A percentile compares a stretch with the other conserved stretches of the same genome.
phyloP scores from a whole-genome alignment of 257 asterid genomes.

The Sherardia arvensis region DNA sequence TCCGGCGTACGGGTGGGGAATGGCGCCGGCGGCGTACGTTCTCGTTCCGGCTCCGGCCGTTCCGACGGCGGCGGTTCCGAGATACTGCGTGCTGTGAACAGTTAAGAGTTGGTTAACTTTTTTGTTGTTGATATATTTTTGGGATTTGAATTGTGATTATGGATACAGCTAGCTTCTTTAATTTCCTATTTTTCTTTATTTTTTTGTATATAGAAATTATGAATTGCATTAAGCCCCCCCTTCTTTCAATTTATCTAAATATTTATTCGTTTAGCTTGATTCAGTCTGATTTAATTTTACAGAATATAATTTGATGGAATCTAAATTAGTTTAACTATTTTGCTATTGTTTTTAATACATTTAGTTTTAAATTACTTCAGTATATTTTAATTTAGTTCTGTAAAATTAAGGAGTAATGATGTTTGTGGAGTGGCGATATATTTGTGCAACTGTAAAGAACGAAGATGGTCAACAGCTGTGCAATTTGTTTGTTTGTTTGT shows the following conservation, averaged over 20 bases:
- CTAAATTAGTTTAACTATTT: no score
- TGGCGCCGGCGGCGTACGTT: conserved; percentile 9
- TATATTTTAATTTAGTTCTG: no score
- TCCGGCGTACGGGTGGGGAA: conserved; percentile 20
- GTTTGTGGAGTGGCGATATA: not conserved
- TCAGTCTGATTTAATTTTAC: no score
- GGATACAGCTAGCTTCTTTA: not conserved
- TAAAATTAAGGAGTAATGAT: no score
- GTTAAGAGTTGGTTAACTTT: not conserved
- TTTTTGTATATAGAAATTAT: not conserved
- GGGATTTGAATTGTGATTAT: not conserved
- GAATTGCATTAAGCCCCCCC: not conserved
- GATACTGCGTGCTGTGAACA: not conserved
- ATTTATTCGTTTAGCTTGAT: no score
- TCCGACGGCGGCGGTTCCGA: not conserved
- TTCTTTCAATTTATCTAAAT: no score
- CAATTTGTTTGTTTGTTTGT: not conserved
- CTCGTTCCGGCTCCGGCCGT: conserved; percentile 24
- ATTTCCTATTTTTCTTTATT: not conserved
- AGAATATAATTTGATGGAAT: no score
- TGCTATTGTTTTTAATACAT: no score
- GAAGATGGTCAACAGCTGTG: not conserved
- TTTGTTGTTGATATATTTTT: not conserved
- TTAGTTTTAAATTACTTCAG: no score
- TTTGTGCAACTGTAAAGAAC: not conserved